Conservation (phyloP, 2,329 filamentous ascomycete species). For the Fusarium sp. region DNA sequence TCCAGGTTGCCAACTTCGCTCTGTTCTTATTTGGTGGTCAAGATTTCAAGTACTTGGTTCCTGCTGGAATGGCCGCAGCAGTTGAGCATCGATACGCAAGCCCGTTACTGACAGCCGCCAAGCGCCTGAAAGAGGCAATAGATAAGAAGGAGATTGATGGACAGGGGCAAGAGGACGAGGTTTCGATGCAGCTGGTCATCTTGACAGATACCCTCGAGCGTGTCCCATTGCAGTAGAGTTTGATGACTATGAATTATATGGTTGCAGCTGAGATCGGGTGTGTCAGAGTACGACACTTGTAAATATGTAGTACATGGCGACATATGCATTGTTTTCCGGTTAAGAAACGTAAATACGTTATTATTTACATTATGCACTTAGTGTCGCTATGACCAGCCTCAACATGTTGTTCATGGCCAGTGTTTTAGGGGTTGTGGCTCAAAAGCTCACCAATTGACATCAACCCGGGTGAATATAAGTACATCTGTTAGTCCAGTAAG, state of each 20-base stretch:
- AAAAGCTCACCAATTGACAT: neutral
- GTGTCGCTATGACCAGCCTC: neutral
- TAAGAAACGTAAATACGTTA: neutral
- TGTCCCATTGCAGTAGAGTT: constrained; percentile 50
- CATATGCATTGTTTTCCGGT: neutral
- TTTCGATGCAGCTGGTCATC: constrained; percentile 53
- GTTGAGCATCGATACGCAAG: constrained; percentile 68
- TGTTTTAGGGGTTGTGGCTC: neutral
- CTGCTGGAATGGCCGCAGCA: constrained; percentile 64
- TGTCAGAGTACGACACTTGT: constrained; percentile 11
- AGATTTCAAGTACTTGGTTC: constrained; percentile 59
- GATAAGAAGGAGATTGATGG: constrained; percentile 47
- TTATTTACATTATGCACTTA: neutral
- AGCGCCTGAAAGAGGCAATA: constrained; percentile 46
- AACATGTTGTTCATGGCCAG: neutral
- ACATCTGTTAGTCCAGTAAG: neutral
- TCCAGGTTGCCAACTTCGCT: constrained; percentile 70
- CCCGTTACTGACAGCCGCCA: constrained; percentile 59
- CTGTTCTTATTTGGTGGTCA: constrained; percentile 62
- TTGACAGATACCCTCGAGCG: constrained; percentile 55
- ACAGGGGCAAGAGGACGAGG: constrained; percentile 42
- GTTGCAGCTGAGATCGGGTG: constrained; percentile 10
- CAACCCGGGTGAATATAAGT: neutral
- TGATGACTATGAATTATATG: neutral
- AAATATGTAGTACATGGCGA: neutral